Conservation (phyloP, 805 yeast species). For the Blastobotrys parvus region DNA sequence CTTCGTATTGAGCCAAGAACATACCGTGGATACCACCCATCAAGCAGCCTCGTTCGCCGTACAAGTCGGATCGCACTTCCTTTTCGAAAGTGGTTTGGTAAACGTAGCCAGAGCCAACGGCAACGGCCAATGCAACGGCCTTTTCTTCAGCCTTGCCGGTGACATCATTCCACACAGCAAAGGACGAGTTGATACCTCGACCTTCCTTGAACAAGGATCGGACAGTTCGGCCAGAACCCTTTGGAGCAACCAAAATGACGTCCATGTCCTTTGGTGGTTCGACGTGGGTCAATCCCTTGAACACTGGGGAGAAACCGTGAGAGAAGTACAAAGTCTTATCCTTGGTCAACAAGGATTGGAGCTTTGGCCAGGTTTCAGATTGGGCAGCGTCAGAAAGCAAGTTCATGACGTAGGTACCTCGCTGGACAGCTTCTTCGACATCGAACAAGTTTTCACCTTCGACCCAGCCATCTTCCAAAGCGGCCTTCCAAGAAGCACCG, state of each 20-base stretch:
- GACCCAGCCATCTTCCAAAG: slow-evolving; percentile 99
- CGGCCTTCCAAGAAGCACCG: slow-evolving; percentile 99
- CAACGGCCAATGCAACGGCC: slow-evolving; percentile 97
- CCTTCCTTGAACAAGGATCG: slow-evolving; percentile 99
- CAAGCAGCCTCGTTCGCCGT: slow-evolving; percentile 99
- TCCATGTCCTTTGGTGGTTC: slow-evolving; percentile 92
- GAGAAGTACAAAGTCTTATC: slow-evolving; percentile 98
- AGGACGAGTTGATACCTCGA: slow-evolving; percentile 99
- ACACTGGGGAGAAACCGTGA: slow-evolving; percentile 99
- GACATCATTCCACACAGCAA: slow-evolving; percentile 99
- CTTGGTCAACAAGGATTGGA: slow-evolving; percentile 88
- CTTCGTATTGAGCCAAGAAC: slow-evolving; percentile 99
- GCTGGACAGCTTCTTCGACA: slow-evolving; percentile 84
- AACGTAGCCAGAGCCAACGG: slow-evolving; percentile 99
- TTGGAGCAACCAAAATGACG: slow-evolving; percentile 98
- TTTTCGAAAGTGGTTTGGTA: slow-evolving; percentile 99
- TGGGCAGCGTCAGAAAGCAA: slow-evolving; percentile 98
- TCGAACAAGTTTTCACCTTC: slow-evolving; percentile 98
- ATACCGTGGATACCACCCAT: slow-evolving; percentile 99
- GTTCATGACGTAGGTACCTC: slow-evolving; percentile 96
- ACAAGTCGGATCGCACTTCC: slow-evolving; percentile 98
- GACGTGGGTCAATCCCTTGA: slow-evolving; percentile 94
- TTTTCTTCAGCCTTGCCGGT: slow-evolving; percentile 99
- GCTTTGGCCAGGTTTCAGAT: slow-evolving; percentile 89
- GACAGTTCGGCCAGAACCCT: slow-evolving; percentile 99